phyloP scores from a whole-genome alignment of 371 early-diverging fungal species.

The Ordospora pajunii region DNA sequence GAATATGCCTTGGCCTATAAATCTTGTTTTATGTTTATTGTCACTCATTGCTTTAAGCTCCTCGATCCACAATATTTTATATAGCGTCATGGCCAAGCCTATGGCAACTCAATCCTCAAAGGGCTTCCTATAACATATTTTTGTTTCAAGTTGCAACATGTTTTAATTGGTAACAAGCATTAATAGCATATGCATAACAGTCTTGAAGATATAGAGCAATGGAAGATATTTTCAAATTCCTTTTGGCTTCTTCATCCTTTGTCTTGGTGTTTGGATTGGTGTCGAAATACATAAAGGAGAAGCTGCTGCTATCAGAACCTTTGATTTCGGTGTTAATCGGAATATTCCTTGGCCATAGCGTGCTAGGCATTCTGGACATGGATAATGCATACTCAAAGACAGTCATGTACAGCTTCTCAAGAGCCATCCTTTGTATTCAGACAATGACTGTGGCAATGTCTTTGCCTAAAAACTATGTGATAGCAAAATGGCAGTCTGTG shows the following conservation, averaged over 20 bases:
- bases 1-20: neutral
- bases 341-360: constrained; percentile 68
- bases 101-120: neutral
- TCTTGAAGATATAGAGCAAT: neutral
- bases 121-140: neutral
- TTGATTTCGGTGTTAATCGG: constrained; percentile 76
- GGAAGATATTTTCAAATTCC: constrained; percentile 36
- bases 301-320: constrained; percentile 76
- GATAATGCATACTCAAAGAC: constrained; percentile 16
- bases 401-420: constrained; percentile 54
- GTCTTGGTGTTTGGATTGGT: constrained; percentile 73
- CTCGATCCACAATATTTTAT: neutral
- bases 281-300: constrained; percentile 77
- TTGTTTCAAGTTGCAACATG: neutral
- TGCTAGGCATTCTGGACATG: constrained; percentile 30
- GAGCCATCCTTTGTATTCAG: constrained; percentile 58
- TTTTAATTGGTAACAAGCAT: neutral
- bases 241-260: constrained; percentile 62
- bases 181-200: neutral
- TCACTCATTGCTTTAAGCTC: neutral
- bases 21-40: neutral
- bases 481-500: constrained; percentile 63
- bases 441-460: constrained; percentile 58
- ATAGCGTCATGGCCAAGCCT: neutral
- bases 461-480: constrained; percentile 54